phyloP scores from a whole-genome alignment of 2,329 filamentous ascomycete genomes.

The Plenodomus tracheiphilus region DNA sequence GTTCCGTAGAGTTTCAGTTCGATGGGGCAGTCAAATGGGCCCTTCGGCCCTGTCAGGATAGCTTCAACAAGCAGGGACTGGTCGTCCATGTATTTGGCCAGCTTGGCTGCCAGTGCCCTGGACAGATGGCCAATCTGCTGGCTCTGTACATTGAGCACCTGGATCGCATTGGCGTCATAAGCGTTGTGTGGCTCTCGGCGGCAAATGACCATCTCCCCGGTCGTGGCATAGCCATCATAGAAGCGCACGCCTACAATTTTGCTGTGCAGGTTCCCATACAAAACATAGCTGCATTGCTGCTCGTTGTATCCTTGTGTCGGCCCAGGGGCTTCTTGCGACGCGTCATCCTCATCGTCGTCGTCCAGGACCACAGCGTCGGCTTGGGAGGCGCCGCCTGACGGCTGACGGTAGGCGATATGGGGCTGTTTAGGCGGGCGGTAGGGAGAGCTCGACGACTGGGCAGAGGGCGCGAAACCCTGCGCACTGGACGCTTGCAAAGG shows the following conservation, averaged over 20 bases:
- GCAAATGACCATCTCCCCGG: conserved; percentile 38
- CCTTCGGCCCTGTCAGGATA: conserved; percentile 67
- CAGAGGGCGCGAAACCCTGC: too few species aligned
- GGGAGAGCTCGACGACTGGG: conserved; percentile 10
- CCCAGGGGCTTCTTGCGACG: conserved; percentile 32
- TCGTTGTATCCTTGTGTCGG: conserved; percentile 30
- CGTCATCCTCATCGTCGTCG: conserved; percentile 36
- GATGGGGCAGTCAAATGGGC: conserved; percentile 72
- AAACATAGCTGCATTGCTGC: conserved; percentile 23
- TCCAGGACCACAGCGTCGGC: conserved; percentile 29
- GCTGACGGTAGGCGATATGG: conserved; percentile 19
- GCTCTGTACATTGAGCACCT: conserved; percentile 74
- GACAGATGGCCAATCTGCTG: conserved; percentile 80
- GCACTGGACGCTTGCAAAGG: too few species aligned
- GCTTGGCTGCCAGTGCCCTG: conserved; percentile 65
- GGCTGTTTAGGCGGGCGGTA: conserved; percentile 32
- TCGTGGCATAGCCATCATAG: conserved; percentile 41
- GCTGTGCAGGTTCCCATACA: conserved; percentile 47
- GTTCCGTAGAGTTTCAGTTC: conserved; percentile 71
- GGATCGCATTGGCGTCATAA: conserved; percentile 67
- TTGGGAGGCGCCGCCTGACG: conserved; percentile 33
- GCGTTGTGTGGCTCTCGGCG: conserved; percentile 68
- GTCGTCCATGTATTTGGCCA: conserved; percentile 67
- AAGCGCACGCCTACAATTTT: conserved; percentile 63
- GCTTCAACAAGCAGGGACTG: conserved; percentile 68